Evolutionary conservation across 345 rosid species (phyloP).

Genomic region (Salix udensis): DNA sequence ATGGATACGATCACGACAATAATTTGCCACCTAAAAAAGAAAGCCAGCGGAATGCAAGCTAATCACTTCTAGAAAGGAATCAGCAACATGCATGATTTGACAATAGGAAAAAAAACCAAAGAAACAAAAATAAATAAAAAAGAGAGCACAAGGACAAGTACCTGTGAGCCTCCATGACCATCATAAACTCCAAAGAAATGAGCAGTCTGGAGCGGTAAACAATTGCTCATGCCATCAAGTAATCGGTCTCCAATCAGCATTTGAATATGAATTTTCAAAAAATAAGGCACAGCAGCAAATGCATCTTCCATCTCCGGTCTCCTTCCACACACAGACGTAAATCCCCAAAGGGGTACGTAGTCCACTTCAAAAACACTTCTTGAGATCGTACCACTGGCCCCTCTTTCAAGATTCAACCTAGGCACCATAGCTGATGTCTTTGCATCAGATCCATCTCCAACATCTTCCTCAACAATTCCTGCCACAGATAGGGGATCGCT

Average conservation of each 20-base stretch:
- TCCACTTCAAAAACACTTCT: slow-evolving; percentile 87
- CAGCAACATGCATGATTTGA: neutral
- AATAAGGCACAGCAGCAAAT: slow-evolving; percentile 55
- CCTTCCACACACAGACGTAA: slow-evolving; percentile 73
- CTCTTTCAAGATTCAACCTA: slow-evolving; percentile 49
- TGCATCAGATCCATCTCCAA: slow-evolving; percentile 30
- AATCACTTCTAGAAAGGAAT: neutral
- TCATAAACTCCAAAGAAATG: slow-evolving; percentile 95
- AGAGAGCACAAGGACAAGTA: slow-evolving; percentile 10
- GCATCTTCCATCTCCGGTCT: slow-evolving; percentile 99
- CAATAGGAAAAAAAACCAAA: neutral
- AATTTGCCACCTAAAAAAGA: slow-evolving; percentile 74
- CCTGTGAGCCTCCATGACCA: slow-evolving; percentile 98
- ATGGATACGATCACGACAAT: slow-evolving; percentile 72
- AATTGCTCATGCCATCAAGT: slow-evolving; percentile 52
- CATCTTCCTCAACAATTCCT: slow-evolving; percentile 41
- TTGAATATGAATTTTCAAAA: slow-evolving; percentile 63
- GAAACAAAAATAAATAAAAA: neutral
- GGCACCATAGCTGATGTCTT: slow-evolving; percentile 37
- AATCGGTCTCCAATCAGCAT: slow-evolving; percentile 61
- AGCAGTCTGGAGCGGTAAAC: slow-evolving; percentile 55
- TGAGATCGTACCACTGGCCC: slow-evolving; percentile 26
- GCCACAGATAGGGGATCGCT: slow-evolving; percentile 32
- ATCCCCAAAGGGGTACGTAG: slow-evolving; percentile 88
- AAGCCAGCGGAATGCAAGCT: slow-evolving; percentile 8